Base-by-base conservation (phyloP, 148 eudicot genomes). In the Suaeda aralocaspica region DNA sequence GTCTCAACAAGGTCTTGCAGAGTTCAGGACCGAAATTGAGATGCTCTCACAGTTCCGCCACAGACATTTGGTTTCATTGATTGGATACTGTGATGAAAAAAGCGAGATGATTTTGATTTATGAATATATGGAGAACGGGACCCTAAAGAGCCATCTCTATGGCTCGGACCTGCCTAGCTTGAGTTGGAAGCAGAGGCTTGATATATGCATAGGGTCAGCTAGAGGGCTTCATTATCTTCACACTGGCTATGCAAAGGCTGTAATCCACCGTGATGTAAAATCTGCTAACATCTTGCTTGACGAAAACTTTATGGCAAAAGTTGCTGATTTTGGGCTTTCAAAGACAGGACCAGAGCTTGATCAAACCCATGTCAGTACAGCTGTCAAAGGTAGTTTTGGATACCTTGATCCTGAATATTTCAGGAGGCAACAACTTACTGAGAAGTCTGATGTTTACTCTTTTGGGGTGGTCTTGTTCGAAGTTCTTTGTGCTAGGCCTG, bases 81-180 rank as follows among this genome's bases (percentile, higher is more conserved):
- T 92, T 31, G 98, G 98, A 46, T 90, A 92, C 34, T 92, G 98
- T 67, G 96, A 90, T 58, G 98, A 92, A 57, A 88, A 86, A 73
- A 89, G 76, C 41, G 98, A 92, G 77, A 86, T 92, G 98, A 92
- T 90, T 61, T 77, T 92, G 63, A 74, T 93, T n/a, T 93, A 93
- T 21, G 98, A 92, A 80, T 93, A 90, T 69, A 93, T 93, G 96
- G 98, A 90, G 72, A 93, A 93, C 55, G 98, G 98, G 25, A 88
- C 96, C 13, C 79, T 93, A 36, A 90, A 88, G 78, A 70, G 89
- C 75, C 96, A 90, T 64, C 82, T 90, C 7, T 88, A 93, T 55
- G 98, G 98, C 3, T 88, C 89, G 0, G 87, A 71, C 55, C 83
- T 72, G 41, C 96, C 96, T 9, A 82, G 87, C 42, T 69, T 93